Conservation (phyloP, 495 filamentous ascomycete species). For the Astrocystis sublimbata region DNA sequence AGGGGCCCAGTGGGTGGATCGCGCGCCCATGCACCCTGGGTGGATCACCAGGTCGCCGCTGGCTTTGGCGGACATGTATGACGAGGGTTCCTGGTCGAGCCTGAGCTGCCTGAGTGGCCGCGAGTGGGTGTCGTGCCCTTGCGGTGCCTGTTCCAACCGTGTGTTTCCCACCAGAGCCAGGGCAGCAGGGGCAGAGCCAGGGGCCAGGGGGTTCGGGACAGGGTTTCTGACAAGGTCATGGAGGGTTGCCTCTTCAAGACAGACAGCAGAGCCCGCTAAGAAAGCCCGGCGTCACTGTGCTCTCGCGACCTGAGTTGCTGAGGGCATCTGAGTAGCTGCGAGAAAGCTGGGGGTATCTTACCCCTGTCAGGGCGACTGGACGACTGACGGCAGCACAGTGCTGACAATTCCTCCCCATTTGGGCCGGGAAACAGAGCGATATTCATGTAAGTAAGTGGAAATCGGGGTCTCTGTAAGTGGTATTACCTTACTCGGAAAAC, state of each 20-base stretch:
- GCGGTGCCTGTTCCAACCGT: conserved; percentile 22
- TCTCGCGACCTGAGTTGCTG: neutral
- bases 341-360: neutral
- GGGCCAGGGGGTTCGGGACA: conserved; percentile 15
- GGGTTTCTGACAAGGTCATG: too few species aligned
- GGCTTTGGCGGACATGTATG: conserved; percentile 11
- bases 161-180: conserved; percentile 23
- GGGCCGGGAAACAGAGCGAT: conserved; percentile 12
- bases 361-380: conserved; percentile 22
- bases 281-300: conserved; percentile 5
- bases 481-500: too few species aligned
- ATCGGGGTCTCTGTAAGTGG: too few species aligned
- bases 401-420: conserved; percentile 16
- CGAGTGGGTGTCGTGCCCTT: too few species aligned
- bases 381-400: conserved; percentile 20
- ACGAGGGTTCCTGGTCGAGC: conserved; percentile 20
- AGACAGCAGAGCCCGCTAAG: conserved; percentile 7
- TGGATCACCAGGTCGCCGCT: conserved; percentile 22
- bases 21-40: conserved; percentile 16
- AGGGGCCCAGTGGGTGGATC: conserved; percentile 21
- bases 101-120: conserved; percentile 5
- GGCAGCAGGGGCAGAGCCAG: neutral
- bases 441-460: too few species aligned
- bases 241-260: conserved; percentile 18
- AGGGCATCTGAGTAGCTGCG: neutral